phyloP scores from a whole-genome alignment of 129 eudicot species.

The Smallanthus sonchifolius region DNA sequence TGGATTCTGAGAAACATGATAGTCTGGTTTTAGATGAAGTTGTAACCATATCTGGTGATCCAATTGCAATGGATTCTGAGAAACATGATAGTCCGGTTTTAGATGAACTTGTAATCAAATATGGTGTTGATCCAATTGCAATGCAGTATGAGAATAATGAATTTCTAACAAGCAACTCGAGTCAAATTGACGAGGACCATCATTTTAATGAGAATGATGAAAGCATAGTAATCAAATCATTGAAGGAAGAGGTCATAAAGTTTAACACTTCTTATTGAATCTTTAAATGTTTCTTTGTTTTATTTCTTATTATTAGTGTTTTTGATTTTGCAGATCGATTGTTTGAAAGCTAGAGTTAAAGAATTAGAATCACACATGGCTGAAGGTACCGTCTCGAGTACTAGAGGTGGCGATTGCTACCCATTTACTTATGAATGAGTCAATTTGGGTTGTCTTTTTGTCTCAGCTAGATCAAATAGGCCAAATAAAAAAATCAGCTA shows the following conservation, averaged over 20 bases:
- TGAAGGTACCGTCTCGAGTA: constrained; percentile 33
- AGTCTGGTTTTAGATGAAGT: constrained; percentile 18
- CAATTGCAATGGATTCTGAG: constrained; percentile 22
- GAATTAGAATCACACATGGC: constrained; percentile 57
- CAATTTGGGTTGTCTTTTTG: background rate
- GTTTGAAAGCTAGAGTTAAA: constrained; percentile 49
- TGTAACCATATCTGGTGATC: constrained; percentile 9
- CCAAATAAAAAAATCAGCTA: background rate
- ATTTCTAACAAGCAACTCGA: constrained; percentile 10
- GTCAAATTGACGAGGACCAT: constrained; percentile 21
- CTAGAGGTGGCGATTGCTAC: background rate
- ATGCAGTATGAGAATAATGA: constrained; percentile 25
- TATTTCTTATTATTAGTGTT: background rate
- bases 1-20: constrained; percentile 25
- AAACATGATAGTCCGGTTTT: constrained; percentile 14
- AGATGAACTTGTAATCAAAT: constrained; percentile 14
- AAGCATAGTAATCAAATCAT: constrained; percentile 37
- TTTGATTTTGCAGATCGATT: constrained; percentile 42
- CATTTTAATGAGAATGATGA: constrained; percentile 25
- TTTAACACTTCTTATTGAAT: background rate
- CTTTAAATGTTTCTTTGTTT: constrained; percentile 7
- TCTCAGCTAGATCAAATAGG: background rate
- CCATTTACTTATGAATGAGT: background rate
- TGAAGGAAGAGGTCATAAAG: constrained; percentile 64
- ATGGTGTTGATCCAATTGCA: constrained; percentile 1